Evolutionary conservation across 2,329 filamentous ascomycete genomes (phyloP), one percentile per base, ranked within the genome.

Genomic region (Kalmusia sp.): DNA sequence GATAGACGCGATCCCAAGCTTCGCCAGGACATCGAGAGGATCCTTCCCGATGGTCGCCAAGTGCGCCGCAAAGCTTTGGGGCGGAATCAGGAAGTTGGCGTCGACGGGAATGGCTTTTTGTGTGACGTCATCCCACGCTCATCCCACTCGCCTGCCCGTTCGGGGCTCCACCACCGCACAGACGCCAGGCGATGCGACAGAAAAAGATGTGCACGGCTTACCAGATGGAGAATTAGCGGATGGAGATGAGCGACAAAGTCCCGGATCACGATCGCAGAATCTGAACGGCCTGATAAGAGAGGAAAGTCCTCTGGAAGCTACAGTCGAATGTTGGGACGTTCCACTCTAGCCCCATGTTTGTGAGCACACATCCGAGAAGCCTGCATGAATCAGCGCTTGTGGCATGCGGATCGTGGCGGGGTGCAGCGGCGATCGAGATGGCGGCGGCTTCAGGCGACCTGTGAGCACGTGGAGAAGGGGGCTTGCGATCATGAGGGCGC

Each of bases 41-140:
- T 22, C 49, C 24, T 49, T 37, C 12, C 28, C n/a, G n/a, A n/a
- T n/a, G n/a, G n/a, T n/a, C 14, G 57, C 54, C 57, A 55, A 62
- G 54, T 19, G n/a, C 28, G 52, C 57, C 57, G 19, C 53, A 58
- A 58, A 58, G 49, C 51, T 55, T 61, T 49, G 50, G 38, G 40
- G 15, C 27, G 14, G 21, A 6, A n/a, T n/a, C 24, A 28, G 15
- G 11, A 5, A 33, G 19, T n/a, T 34, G 21, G 31, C 21, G 21
- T n/a, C n/a, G n/a, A n/a, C 24, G 21, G 35, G 25, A n/a, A 19
- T 27, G 19, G 24, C 7, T 9, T 15, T 27, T 30, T 15, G 9
- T 28, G 15, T 37, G 44, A 52, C 48, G 52, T 55, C 52, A 55
- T 51, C 40, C 30, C 45, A 47, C 25, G 28, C n/a, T 38, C 33